phyloP scores from a whole-genome alignment of 163 green algal genomes.

The Trebouxia gelatinosa region DNA sequence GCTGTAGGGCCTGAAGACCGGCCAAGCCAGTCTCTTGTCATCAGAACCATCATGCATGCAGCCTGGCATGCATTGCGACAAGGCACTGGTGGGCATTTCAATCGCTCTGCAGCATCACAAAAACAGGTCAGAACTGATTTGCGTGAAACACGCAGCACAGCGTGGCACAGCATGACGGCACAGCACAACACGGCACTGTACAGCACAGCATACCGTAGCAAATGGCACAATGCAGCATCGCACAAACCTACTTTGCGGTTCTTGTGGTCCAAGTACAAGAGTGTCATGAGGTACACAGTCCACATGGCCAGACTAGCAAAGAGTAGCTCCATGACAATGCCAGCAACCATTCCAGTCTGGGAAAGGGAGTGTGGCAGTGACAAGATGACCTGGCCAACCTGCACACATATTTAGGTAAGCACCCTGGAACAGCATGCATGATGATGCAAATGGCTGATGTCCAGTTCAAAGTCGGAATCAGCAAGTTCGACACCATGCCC shows the following conservation, averaged over 20 bases:
- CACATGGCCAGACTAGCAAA: slow-evolving; percentile 4
- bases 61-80: too few species aligned
- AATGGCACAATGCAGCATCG: not conserved
- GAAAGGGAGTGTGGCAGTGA: not conserved
- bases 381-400: slow-evolving; percentile 23
- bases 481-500: too few species aligned
- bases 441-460: too few species aligned
- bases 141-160: not conserved
- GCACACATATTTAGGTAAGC: too few species aligned
- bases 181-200: not conserved
- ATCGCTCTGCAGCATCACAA: too few species aligned
- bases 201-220: not conserved
- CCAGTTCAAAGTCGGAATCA: too few species aligned
- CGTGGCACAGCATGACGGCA: not conserved
- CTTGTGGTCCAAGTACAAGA: slow-evolving; percentile 12
- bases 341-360: slow-evolving; percentile 14
- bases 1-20: too few species aligned
- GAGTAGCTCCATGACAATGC: slow-evolving; percentile 4
- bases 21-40: too few species aligned
- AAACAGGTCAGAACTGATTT: too few species aligned
- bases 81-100: too few species aligned
- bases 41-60: too few species aligned
- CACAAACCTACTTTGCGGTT: not conserved
- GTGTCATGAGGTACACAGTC: slow-evolving; percentile 11
- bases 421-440: too few species aligned